phyloP scores from a whole-genome alignment of 805 yeast genomes.

The Starmerella gropengiesseri region DNA sequence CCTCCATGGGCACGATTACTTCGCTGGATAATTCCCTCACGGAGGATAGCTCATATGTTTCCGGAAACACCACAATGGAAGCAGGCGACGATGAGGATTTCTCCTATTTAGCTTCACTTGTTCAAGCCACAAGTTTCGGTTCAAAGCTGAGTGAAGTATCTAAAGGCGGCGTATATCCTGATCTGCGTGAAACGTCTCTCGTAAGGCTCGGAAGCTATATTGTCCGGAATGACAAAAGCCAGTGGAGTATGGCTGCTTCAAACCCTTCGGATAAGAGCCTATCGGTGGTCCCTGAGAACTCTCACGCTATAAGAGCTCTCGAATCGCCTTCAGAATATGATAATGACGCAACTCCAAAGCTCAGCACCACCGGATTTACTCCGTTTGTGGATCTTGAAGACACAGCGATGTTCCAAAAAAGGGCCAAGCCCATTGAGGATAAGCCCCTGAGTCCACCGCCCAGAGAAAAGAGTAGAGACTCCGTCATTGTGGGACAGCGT shows the following conservation, averaged over 20 bases:
- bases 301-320: neutral
- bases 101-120: constrained; percentile 28
- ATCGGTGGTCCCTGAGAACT: neutral
- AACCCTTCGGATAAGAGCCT: constrained; percentile 8
- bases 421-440: neutral
- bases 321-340: constrained; percentile 7
- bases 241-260: neutral
- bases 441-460: neutral
- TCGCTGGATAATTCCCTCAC: constrained; percentile 7
- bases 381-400: constrained; percentile 15
- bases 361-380: constrained; percentile 5
- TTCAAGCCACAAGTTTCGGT: constrained; percentile 24
- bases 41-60: constrained; percentile 4
- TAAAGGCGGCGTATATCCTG: constrained; percentile 24
- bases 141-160: constrained; percentile 15
- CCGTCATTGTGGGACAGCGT: neutral
- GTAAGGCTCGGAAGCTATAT: constrained; percentile 27
- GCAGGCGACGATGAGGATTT: constrained; percentile 26
- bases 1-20: constrained; percentile 13
- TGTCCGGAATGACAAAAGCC: constrained; percentile 13
- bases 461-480: neutral
- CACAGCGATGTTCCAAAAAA: neutral
- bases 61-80: constrained; percentile 18
- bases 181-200: constrained; percentile 29
- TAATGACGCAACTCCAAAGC: constrained; percentile 20